Evolutionary conservation across 2,329 filamentous ascomycete genomes (phyloP), one percentile per base, ranked within the genome.

Genomic region (Trichoderma breve): DNA sequence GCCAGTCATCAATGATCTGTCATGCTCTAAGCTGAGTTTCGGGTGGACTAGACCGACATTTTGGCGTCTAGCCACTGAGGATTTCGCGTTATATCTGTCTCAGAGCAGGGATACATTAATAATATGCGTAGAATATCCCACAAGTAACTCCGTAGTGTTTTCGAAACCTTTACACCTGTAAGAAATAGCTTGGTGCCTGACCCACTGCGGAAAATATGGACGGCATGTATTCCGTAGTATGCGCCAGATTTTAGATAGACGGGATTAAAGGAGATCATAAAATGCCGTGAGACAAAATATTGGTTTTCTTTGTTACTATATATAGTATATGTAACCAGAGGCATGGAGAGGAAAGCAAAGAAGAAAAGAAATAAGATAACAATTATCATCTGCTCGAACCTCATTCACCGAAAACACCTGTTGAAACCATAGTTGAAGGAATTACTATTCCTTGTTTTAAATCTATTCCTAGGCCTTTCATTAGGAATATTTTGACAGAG

Each of bases 1-100:
- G 39, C 39, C 39, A 43, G 15, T 43, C 39, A 43, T 39, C 24
- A 39, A 68, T 68, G 53, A 68, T 68, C 64, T 68, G 53, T 68
- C 51, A 68, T 58, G 15, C 51, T 43, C 21, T 58, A 39, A 43
- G 11, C 51, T 24, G 39, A 21, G 32, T 15, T n/a, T 30, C 12
- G 32, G 55, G 51, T 67, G 21, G 24, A 26, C 36, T 28, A 26
- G 30, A 14, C 18, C 30, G 18, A 34, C 30, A 53, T 30, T 21
- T 18, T 30, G 32, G 64, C 64, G 39, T 30, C 39, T 32, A 28
- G 30, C 15, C n/a, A 26, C 18, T 30, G 47, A 34, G 21, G 2
- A 24, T 65, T 9, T 36, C 30, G 30, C 34, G 14, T 3, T 26
- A 53, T 53, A 21, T 51, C 47, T 53, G 11, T 24, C 9, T 24